phyloP scores from a whole-genome alignment of 257 asterid genomes.

The Nicotiana sylvestris region DNA sequence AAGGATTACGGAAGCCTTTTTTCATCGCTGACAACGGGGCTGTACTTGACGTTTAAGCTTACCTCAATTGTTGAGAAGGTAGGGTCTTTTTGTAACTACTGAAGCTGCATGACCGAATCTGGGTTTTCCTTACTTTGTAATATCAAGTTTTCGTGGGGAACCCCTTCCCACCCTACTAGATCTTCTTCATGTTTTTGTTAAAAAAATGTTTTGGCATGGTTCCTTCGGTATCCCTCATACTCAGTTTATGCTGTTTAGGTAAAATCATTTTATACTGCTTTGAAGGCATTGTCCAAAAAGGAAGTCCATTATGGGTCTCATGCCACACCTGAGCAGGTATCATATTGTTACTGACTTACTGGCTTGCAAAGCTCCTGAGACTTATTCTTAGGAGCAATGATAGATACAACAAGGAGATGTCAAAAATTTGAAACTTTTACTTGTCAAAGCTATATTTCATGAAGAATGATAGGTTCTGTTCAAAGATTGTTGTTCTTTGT shows the following conservation, averaged over 20 bases:
- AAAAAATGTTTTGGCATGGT: neutral
- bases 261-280: slow-evolving; percentile 55
- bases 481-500: neutral
- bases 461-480: neutral
- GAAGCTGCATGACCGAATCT: neutral
- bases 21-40: slow-evolving; percentile 78
- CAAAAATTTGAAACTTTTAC: neutral
- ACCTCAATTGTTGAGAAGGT: slow-evolving; percentile 84
- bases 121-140: neutral
- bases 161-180: neutral
- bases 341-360: neutral
- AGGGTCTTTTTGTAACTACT: slow-evolving; percentile 18
- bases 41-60: slow-evolving; percentile 85
- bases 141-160: neutral
- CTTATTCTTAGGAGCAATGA: neutral
- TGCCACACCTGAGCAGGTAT: slow-evolving; percentile 86
- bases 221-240: slow-evolving; percentile 6
- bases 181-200: neutral
- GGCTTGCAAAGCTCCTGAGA: neutral
- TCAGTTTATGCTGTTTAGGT: slow-evolving; percentile 42
- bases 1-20: slow-evolving; percentile 87
- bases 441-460: neutral
- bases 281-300: slow-evolving; percentile 67
- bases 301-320: slow-evolving; percentile 70
- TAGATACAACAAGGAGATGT: neutral